These are phyloP conservation scores for Dacryopinax primogenitus DNA, from an alignment of 768 basidiomycete genomes.

Conservation along the genomic window DNA sequence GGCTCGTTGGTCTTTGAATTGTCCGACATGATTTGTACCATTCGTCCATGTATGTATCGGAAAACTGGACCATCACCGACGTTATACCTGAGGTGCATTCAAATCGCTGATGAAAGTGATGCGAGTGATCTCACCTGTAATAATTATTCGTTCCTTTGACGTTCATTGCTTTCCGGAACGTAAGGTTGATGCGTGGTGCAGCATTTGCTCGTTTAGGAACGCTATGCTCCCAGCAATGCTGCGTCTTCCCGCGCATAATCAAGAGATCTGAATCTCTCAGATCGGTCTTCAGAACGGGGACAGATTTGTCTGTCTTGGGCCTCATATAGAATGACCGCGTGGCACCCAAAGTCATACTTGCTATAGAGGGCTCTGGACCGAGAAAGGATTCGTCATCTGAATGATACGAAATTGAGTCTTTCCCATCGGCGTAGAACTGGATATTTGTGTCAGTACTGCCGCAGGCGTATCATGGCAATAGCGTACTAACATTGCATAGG, in stretches of 20 bases:
- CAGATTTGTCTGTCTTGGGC: constrained; percentile 22
- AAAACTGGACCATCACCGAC: constrained; percentile 21
- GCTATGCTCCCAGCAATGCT: constrained; percentile 26
- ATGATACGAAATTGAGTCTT: constrained; percentile 27
- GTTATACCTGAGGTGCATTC: constrained; percentile 18
- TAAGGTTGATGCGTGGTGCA: constrained; percentile 27
- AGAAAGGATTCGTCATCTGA: constrained; percentile 26
- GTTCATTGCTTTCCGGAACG: constrained; percentile 26
- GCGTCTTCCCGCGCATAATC: constrained; percentile 27
- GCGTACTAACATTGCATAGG: not conserved
- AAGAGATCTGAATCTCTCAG: constrained; percentile 25
- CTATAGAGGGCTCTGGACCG: constrained; percentile 26
- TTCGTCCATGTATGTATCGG: constrained; percentile 19
- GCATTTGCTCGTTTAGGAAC: constrained; percentile 26
- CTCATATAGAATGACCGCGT: constrained; percentile 25
- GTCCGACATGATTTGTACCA: constrained; percentile 16
- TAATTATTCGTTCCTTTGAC: constrained; percentile 26
- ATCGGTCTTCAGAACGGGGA: constrained; percentile 21
- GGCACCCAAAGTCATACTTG: constrained; percentile 24
- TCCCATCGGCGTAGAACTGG: constrained; percentile 13
- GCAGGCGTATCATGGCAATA: constrained; percentile 21
- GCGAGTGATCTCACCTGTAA: not conserved
- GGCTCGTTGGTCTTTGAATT: not conserved
- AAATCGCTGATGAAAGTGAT: constrained; percentile 11
- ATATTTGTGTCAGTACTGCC: constrained; percentile 15